A percentile compares a stretch with the other conserved stretches of the same genome.
Evolutionary conservation across 2,329 filamentous ascomycete genomes (phyloP).

Genomic region (Rugonectria rugulosa): DNA sequence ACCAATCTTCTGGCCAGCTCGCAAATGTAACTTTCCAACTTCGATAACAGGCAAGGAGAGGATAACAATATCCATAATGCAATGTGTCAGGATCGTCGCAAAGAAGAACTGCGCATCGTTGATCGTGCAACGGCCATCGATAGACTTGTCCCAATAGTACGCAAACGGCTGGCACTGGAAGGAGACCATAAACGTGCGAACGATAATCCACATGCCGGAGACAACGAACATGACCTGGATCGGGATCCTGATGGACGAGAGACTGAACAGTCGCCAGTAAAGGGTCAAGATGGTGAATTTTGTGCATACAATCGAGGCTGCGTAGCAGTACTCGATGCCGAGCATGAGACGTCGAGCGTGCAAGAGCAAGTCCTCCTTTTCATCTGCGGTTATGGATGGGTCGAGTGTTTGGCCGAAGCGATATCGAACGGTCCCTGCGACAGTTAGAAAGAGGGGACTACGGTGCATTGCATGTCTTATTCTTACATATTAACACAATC

Average conservation of each 20-base stretch:
- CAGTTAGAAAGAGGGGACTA: neutral
- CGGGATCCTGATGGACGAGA: slow-evolving; percentile 37
- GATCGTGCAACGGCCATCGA: slow-evolving; percentile 42
- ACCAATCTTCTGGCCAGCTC: slow-evolving; percentile 38
- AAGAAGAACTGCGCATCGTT: slow-evolving; percentile 44
- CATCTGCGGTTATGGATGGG: slow-evolving; percentile 9
- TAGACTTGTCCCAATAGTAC: slow-evolving; percentile 43
- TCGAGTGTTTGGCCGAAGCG: slow-evolving; percentile 28
- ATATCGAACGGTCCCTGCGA: slow-evolving; percentile 27
- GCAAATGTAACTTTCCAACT: slow-evolving; percentile 41
- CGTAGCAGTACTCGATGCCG: slow-evolving; percentile 31
- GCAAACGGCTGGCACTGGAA: slow-evolving; percentile 46
- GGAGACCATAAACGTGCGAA: slow-evolving; percentile 42
- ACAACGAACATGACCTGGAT: slow-evolving; percentile 37
- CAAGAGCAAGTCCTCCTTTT: slow-evolving; percentile 26
- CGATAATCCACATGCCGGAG: slow-evolving; percentile 37
- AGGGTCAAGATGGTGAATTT: slow-evolving; percentile 42
- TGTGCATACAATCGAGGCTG: slow-evolving; percentile 37
- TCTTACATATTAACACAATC: slow-evolving; percentile 29
- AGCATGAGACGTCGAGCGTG: slow-evolving; percentile 27
- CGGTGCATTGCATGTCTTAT: fast-evolving
- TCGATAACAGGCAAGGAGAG: slow-evolving; percentile 42
- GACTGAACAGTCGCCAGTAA: slow-evolving; percentile 42
- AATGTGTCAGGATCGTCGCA: slow-evolving; percentile 42
- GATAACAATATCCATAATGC: slow-evolving; percentile 43